These are phyloP conservation scores for Mediolabrus comicus DNA, from an alignment of 108 stramenopile species.

Conservation along the genomic window DNA sequence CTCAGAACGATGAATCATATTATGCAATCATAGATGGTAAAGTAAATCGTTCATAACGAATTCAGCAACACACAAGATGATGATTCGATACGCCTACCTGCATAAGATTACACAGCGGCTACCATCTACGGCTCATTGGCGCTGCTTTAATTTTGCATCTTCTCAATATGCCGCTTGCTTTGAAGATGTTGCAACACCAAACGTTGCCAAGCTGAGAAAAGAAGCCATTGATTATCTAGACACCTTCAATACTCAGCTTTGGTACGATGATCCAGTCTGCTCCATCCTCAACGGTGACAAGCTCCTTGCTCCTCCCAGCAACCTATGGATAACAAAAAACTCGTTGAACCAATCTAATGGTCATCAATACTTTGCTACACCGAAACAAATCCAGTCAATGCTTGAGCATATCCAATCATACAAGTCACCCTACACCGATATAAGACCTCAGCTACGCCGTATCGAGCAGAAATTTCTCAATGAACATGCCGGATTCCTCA, in stretches of 20 bases:
- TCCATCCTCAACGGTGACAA: conserved; percentile 63
- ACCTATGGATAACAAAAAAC: conserved; percentile 54
- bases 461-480: conserved; percentile 69
- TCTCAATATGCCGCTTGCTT: conserved; percentile 69
- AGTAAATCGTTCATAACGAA: no score
- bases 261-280: conserved; percentile 72
- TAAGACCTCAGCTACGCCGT: conserved; percentile 54
- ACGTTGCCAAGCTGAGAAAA: conserved; percentile 46
- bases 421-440: conserved; percentile 54
- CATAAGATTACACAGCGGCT: no score
- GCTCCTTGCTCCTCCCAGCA: conserved; percentile 25
- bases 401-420: conserved; percentile 65
- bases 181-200: conserved; percentile 55
- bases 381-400: conserved; percentile 57
- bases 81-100: no score
- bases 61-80: no score
- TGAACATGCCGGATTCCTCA: conserved; percentile 66
- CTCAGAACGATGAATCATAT: no score
- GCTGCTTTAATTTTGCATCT: conserved; percentile 77
- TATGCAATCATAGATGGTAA: no score
- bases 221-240: conserved; percentile 66
- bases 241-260: conserved; percentile 53
- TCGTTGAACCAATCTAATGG: conserved; percentile 71
- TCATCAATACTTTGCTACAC: conserved; percentile 59
- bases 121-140: background rate